Percentiles rank a stretch among this genome's conserved stretches.
These are phyloP conservation scores for Coemansia sp. DNA, from an alignment of 192 early-diverging fungal genomes.

Conservation along the genomic window DNA sequence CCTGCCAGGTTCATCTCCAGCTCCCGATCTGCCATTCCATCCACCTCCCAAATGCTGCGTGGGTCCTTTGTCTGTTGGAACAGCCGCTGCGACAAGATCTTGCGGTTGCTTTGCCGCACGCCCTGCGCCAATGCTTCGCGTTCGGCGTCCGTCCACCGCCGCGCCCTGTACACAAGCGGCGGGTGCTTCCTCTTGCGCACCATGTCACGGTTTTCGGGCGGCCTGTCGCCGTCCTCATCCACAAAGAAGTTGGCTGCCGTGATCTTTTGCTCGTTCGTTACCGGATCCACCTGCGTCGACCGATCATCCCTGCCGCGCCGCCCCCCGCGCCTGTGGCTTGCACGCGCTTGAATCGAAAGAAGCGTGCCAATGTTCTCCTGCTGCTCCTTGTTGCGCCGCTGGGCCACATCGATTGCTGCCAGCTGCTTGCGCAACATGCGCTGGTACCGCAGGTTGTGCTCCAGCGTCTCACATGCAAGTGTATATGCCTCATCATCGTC, in stretches of 20 bases:
- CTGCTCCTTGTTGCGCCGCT: slow-evolving; percentile 48
- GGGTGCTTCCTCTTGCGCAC: slow-evolving; percentile 50
- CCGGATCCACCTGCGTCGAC: slow-evolving; percentile 29
- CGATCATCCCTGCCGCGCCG: slow-evolving; percentile 30
- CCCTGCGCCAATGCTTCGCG: slow-evolving; percentile 53
- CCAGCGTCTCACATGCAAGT: slow-evolving; percentile 51
- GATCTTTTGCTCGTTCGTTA: slow-evolving; percentile 33
- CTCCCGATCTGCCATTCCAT: slow-evolving; percentile 38
- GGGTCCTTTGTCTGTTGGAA: slow-evolving; percentile 50
- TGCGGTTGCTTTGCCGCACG: slow-evolving; percentile 54
- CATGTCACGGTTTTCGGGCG: slow-evolving; percentile 55
- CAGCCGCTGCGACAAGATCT: slow-evolving; percentile 50
- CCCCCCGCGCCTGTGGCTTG: slow-evolving; percentile 33
- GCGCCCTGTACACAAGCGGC: slow-evolving; percentile 48
- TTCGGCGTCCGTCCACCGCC: slow-evolving; percentile 58
- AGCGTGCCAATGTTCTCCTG: slow-evolving; percentile 41
- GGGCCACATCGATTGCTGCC: slow-evolving; percentile 53
- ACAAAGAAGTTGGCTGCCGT: slow-evolving; percentile 35
- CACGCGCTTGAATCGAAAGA: slow-evolving; percentile 45
- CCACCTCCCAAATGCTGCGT: slow-evolving; percentile 51
- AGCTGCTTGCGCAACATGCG: slow-evolving; percentile 42
- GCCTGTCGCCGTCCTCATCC: slow-evolving; percentile 37
- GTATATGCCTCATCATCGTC: slow-evolving; percentile 41
- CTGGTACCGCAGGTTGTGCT: slow-evolving; percentile 54
- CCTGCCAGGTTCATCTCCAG: slow-evolving; percentile 55